Conservation (phyloP, 805 yeast genomes). For the Saturnispora besseyi region DNA sequence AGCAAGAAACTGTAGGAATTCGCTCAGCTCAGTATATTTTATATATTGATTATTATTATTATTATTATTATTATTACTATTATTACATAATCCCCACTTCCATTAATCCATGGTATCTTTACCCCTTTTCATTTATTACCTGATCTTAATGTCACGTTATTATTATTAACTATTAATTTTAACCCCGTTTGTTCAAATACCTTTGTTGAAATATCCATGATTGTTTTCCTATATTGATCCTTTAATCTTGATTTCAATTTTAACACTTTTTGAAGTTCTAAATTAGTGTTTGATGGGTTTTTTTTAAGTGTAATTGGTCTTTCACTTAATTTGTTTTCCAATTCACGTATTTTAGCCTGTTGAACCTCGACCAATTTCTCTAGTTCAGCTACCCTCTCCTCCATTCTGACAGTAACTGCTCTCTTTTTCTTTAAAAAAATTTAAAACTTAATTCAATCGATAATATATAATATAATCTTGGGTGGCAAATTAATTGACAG, state of each 20-base stretch:
- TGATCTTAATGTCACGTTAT: background rate
- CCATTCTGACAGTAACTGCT: background rate
- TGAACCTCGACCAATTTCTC: background rate
- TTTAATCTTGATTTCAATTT: background rate
- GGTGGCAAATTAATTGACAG: background rate
- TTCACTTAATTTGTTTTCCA: background rate
- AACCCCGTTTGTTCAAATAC: background rate
- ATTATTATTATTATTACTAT: too few relatives aligned
- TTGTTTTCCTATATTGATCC: background rate
- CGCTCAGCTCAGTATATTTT: too few relatives aligned
- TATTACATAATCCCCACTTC: too few relatives aligned
- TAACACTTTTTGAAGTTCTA: background rate
- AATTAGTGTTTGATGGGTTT: background rate
- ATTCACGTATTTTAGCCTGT: background rate
- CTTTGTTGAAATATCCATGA: background rate
- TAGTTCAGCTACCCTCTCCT: background rate
- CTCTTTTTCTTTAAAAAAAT: too few relatives aligned
- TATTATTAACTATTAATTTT: background rate
- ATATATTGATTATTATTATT: too few relatives aligned
- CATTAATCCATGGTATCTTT: too few relatives aligned
- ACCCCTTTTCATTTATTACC: too few relatives aligned
- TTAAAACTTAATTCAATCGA: too few relatives aligned
- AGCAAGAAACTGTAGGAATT: too few relatives aligned
- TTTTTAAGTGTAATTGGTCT: background rate
- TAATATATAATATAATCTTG: too few relatives aligned